phyloP scores from a whole-genome alignment of 805 yeast species.

The Kuraishia cidri region DNA sequence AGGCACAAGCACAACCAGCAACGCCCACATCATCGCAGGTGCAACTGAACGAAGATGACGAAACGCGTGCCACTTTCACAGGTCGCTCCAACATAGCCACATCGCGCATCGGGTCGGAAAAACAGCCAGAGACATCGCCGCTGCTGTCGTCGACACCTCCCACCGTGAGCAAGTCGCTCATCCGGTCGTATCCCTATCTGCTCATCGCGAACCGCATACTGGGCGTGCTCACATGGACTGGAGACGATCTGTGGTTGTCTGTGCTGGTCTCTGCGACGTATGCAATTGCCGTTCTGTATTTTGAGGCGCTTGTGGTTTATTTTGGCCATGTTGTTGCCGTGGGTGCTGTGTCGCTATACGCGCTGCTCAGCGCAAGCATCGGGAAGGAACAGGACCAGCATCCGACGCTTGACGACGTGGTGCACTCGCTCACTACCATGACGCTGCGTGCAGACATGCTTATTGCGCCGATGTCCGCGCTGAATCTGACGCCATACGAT shows the following conservation, averaged over 20 bases:
- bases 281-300: slow-evolving; percentile 59
- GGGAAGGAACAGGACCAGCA: slow-evolving; percentile 49
- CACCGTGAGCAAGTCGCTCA: slow-evolving; percentile 73
- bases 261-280: slow-evolving; percentile 48
- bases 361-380: slow-evolving; percentile 46
- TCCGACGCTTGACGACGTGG: slow-evolving; percentile 83
- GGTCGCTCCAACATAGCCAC: slow-evolving; percentile 18
- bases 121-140: slow-evolving; percentile 58
- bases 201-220: slow-evolving; percentile 61
- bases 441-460: slow-evolving; percentile 71
- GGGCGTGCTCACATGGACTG: slow-evolving; percentile 84
- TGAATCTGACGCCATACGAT: slow-evolving; percentile 71
- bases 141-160: slow-evolving; percentile 86
- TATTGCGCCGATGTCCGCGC: slow-evolving; percentile 67
- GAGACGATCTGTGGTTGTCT: slow-evolving; percentile 73
- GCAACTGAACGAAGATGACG: slow-evolving; percentile 21
- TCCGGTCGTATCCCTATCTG: slow-evolving; percentile 79
- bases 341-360: slow-evolving; percentile 48
- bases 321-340: slow-evolving; percentile 74
- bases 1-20: too few species aligned
- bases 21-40: too few species aligned
- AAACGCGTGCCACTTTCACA: slow-evolving; percentile 28
- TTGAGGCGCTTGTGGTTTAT: slow-evolving; percentile 70
- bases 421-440: slow-evolving; percentile 66
- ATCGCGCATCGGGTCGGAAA: slow-evolving; percentile 2